A percentile compares a stretch with the other conserved stretches of the same genome.
phyloP scores from a whole-genome alignment of 768 basidiomycete genomes.

The Cystobasidium onofrii region DNA sequence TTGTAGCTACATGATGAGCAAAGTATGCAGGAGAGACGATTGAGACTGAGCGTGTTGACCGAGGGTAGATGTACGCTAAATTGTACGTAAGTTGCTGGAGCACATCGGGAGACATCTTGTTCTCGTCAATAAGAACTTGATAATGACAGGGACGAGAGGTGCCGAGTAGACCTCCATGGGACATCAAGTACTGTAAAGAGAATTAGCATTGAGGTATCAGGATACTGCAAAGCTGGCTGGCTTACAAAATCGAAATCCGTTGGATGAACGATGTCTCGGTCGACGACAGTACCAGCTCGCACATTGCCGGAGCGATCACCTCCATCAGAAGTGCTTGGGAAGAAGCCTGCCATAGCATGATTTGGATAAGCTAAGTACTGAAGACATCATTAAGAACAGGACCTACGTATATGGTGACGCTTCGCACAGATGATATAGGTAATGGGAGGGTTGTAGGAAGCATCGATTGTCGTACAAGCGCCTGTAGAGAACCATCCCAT shows the following conservation, averaged over 20 bases:
- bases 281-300: slow-evolving; percentile 33
- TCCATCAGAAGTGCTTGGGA: slow-evolving; percentile 13
- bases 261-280: slow-evolving; percentile 29
- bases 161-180: slow-evolving; percentile 30
- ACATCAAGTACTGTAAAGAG: slow-evolving; percentile 23
- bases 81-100: slow-evolving; percentile 66
- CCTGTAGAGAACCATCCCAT: not conserved
- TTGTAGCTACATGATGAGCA: slow-evolving; percentile 31
- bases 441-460: not conserved
- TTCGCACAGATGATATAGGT: slow-evolving; percentile 33
- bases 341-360: slow-evolving; percentile 3
- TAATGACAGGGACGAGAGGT: slow-evolving; percentile 32
- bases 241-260: slow-evolving; percentile 27
- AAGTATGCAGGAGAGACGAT: slow-evolving; percentile 35
- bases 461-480: not conserved
- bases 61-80: slow-evolving; percentile 65
- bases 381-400: not conserved
- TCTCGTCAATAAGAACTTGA: slow-evolving; percentile 54
- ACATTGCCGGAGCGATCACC: slow-evolving; percentile 32
- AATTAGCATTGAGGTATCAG: not conserved
- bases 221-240: not conserved
- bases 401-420: slow-evolving; percentile 33
- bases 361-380: no score
- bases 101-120: slow-evolving; percentile 58
- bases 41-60: slow-evolving; percentile 69